Percentiles rank a stretch among this genome's conserved stretches.
phyloP scores from a whole-genome alignment of 2,329 filamentous ascomycete genomes.

The Ophiobolus disseminans region DNA sequence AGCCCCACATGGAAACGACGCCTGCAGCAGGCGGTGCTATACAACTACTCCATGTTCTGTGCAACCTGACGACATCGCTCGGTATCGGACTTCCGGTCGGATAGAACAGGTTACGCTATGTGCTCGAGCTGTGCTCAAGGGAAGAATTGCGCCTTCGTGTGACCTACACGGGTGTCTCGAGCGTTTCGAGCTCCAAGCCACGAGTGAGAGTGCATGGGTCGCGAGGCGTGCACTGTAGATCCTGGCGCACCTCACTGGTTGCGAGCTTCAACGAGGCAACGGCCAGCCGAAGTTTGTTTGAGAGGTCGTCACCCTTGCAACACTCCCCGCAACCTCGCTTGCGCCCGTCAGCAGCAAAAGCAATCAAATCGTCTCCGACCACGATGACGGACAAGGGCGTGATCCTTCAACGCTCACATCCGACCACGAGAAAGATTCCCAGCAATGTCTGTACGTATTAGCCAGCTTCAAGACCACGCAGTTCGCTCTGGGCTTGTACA shows the following conservation, averaged over 20 bases:
- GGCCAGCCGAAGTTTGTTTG: slow-evolving; percentile 41
- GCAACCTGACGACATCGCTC: slow-evolving; percentile 24
- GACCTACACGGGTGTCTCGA: slow-evolving; percentile 25
- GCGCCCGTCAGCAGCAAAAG: slow-evolving; percentile 38
- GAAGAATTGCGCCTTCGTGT: background rate
- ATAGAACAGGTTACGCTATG: slow-evolving; percentile 4
- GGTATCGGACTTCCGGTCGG: slow-evolving; percentile 3
- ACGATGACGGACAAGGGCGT: slow-evolving; percentile 8
- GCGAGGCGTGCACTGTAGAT: slow-evolving; percentile 36
- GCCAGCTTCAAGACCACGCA: too few species aligned
- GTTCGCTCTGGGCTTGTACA: background rate
- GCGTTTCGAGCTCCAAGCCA: slow-evolving; percentile 42
- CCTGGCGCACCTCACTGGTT: slow-evolving; percentile 31
- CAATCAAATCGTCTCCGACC: slow-evolving; percentile 13
- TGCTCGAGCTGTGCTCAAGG: slow-evolving; percentile 1
- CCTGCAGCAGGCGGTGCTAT: slow-evolving; percentile 28
- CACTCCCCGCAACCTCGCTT: slow-evolving; percentile 37
- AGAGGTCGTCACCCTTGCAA: slow-evolving; percentile 27
- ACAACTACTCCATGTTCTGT: slow-evolving; percentile 22
- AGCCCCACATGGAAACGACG: slow-evolving; percentile 35
- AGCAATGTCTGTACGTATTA: too few species aligned
- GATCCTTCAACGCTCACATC: slow-evolving; percentile 6
- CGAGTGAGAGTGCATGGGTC: slow-evolving; percentile 39
- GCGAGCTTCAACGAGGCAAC: slow-evolving; percentile 32
- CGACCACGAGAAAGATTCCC: slow-evolving; percentile 1